Base-by-base conservation (phyloP, 2,329 filamentous ascomycete genomes). In the Chalaropsis ovoidea region DNA sequence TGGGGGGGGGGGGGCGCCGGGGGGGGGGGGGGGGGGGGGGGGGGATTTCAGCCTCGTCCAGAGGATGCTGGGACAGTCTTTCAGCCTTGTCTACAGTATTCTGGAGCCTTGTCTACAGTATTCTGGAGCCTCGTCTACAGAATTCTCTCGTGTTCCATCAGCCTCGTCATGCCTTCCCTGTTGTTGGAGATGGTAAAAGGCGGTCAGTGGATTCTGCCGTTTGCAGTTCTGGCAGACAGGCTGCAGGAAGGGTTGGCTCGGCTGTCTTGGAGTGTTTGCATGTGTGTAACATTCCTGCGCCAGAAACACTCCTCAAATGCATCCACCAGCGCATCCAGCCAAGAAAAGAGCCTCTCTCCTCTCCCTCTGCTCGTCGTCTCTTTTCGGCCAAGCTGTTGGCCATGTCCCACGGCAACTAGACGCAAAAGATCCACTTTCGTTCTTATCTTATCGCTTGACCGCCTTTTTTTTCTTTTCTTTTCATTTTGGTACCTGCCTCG, bases 401-500 rank as follows among this genome's bases (percentile, higher is more conserved):
- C 19, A 6, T 49, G 19, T n/a, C 31, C 31, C 6, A 31, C 31
- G 31, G 6, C 31, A 31, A 31, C 31, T 6, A 31, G 6, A 19
- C 43, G 3, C n/a, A 31, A 6, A 31, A 31, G 19, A 11, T 22
- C 24, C 49, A 31, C 49, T 6, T 5, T 15, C 10, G 27, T 27
- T 58, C 27, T 58, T 58, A 39, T 58, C 52, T 39, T 58, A 39
- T 58, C 54, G 6, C 7, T 27, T 4, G 19, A 58, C 54, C 54
- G 54, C 54, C 54, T 15, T 58, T 39, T 58, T 35, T 54, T 58
- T 35, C 39, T 7, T 31, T 35, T n/a, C 7, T 2, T 19, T 39
- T 58, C 2, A 24, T 58, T 58, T 39, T 35, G 24, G 7, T 27
- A 4, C 49, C 24, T 39, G 24, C 31, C 11, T 39, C 24, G 47